Evolutionary conservation across 345 rosid genomes (phyloP).

Genomic region (Euclidium syriacum): DNA sequence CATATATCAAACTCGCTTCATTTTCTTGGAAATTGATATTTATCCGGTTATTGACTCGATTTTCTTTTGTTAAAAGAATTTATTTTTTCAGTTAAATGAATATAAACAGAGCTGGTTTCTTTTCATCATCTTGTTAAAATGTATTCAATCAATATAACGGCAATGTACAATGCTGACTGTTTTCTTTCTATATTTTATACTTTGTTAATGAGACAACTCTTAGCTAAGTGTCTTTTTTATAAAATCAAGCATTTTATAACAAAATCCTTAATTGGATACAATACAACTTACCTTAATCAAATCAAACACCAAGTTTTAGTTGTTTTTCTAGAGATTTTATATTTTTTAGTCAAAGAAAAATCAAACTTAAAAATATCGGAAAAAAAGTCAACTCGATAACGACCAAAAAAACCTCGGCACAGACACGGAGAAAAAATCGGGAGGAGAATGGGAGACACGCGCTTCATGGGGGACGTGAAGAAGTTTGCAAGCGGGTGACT

Average conservation of each 20-base stretch:
- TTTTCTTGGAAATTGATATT: neutral
- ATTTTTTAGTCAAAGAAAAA: slow-evolving; percentile 11
- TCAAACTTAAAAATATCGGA: neutral
- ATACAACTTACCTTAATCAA: neutral
- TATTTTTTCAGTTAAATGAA: neutral
- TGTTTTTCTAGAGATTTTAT: slow-evolving; percentile 1
- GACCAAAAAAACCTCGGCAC: slow-evolving; percentile 7
- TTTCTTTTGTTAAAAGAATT: no score
- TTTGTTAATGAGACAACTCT: neutral
- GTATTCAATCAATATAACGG: no score
- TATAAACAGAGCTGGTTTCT: no score
- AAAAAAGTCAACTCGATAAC: slow-evolving; percentile 7
- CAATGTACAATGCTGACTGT: no score
- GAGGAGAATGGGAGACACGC: neutral
- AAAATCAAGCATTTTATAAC: neutral
- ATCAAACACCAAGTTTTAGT: neutral
- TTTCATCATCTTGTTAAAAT: no score
- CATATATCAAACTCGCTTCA: neutral
- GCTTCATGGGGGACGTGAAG: neutral
- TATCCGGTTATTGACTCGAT: neutral
- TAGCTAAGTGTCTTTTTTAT: neutral
- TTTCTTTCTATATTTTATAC: neutral
- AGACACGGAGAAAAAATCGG: slow-evolving; percentile 16
- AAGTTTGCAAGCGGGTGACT: slow-evolving; percentile 7
- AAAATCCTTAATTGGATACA: neutral